Evolutionary conservation across 164 flowering plant species (phyloP).

Genomic region (Akebia trifoliata): DNA sequence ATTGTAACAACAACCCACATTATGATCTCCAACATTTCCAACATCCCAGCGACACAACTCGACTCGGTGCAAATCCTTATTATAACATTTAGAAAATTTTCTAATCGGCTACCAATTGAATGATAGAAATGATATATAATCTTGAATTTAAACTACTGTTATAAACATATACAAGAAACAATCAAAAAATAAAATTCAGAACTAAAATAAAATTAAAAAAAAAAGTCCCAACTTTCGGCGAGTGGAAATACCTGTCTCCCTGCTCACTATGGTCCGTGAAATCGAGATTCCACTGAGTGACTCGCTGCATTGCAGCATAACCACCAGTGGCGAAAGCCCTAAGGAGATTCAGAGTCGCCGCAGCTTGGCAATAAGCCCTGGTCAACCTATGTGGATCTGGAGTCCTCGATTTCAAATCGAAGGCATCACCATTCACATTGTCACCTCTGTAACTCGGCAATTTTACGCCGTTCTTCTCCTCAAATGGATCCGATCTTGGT

Average conservation of each 20-base stretch:
- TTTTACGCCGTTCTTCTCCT: constrained; percentile 79
- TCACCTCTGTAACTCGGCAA: constrained; percentile 91
- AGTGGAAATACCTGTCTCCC: constrained; percentile 56
- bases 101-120: no score
- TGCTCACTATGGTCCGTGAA: constrained; percentile 84
- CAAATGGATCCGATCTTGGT: constrained; percentile 73
- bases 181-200: background rate
- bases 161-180: background rate
- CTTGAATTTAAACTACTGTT: no score
- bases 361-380: constrained; percentile 76
- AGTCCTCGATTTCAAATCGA: constrained; percentile 55
- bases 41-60: no score
- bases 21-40: background rate
- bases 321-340: constrained; percentile 93
- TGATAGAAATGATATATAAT: no score
- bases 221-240: no score
- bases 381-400: constrained; percentile 88
- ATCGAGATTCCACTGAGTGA: constrained; percentile 85
- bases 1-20: background rate
- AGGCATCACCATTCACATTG: constrained; percentile 77
- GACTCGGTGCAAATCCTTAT: no score
- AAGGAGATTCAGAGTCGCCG: constrained; percentile 74
- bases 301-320: constrained; percentile 92
- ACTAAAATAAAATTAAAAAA: background rate
- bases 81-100: no score